A percentile compares a stretch with the other conserved stretches of the same genome.
Evolutionary conservation across 2,329 filamentous ascomycete species (phyloP).

Genomic region (Colletotrichum chrysophilum): DNA sequence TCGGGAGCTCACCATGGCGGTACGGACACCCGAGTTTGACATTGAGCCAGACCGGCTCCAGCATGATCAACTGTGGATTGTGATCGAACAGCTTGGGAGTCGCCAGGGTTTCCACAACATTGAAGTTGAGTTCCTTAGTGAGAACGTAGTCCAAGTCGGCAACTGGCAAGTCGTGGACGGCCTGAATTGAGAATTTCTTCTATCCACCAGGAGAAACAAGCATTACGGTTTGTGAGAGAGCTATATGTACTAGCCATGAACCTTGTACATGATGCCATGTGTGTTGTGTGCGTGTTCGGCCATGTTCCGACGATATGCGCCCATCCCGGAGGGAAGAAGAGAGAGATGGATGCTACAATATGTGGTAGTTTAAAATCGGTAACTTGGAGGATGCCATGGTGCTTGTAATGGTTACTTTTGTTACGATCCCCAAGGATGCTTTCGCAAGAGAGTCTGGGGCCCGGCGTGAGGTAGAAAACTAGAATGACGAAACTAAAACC

Average conservation of each 20-base stretch:
- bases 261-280: not conserved
- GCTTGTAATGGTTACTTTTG: not conserved
- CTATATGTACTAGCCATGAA: not conserved
- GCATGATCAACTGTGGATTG: slow-evolving; percentile 73
- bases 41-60: slow-evolving; percentile 67
- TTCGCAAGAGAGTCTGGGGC: not conserved
- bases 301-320: not conserved
- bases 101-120: slow-evolving; percentile 48
- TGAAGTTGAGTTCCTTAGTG: slow-evolving; percentile 57
- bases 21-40: slow-evolving; percentile 78
- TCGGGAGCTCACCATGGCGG: slow-evolving; percentile 67
- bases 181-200: not conserved
- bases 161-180: slow-evolving; percentile 43
- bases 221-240: not conserved
- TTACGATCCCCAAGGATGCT: not conserved
- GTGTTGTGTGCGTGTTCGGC: not conserved
- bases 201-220: not conserved
- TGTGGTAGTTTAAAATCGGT: not conserved
- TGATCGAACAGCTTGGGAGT: slow-evolving; percentile 80
- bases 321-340: not conserved
- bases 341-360: not conserved
- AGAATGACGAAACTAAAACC: not conserved
- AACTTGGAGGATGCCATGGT: not conserved
- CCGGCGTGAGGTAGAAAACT: not conserved
- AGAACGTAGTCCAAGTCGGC: slow-evolving; percentile 47